Evolutionary conservation across 78 protist genomes (phyloP).

Genomic region (Capsaspora owczarzaki): DNA sequence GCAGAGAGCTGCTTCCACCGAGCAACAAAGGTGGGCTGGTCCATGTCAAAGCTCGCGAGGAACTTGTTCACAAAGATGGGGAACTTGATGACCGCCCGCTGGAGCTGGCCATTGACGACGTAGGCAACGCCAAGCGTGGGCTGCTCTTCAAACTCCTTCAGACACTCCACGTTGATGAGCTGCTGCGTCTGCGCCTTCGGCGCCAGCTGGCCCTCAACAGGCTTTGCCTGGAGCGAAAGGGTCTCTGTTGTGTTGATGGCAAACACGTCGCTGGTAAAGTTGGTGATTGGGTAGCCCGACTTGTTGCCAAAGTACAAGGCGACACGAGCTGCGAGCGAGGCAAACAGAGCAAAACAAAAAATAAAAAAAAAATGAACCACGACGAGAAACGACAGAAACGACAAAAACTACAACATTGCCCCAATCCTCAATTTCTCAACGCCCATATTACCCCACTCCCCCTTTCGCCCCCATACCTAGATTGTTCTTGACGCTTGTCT

Average conservation of each 20-base stretch:
- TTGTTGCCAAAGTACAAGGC: slow-evolving; percentile 49
- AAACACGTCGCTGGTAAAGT: slow-evolving; percentile 9
- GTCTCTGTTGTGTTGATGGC: background rate
- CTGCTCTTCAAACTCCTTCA: slow-evolving; percentile 29
- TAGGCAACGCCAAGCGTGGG: slow-evolving; percentile 36
- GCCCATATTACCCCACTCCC: too few relatives aligned
- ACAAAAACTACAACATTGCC: too few relatives aligned
- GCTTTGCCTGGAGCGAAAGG: slow-evolving; percentile 10
- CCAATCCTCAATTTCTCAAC: too few relatives aligned
- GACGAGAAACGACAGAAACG: background rate
- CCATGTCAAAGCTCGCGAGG: slow-evolving; percentile 30
- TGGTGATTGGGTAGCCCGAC: slow-evolving; percentile 31
- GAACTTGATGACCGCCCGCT: slow-evolving; percentile 21
- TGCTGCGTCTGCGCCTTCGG: background rate
- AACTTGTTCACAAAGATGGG: slow-evolving; percentile 51
- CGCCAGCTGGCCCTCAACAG: background rate
- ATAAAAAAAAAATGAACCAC: background rate
- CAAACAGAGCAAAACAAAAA: background rate
- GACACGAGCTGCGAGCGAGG: slow-evolving; percentile 32
- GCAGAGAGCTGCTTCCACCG: slow-evolving; percentile 54
- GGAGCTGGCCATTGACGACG: slow-evolving; percentile 33
- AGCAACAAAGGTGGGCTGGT: slow-evolving; percentile 35
- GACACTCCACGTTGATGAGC: background rate
- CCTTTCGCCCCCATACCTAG: background rate
- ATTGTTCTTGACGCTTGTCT: slow-evolving; percentile 32